Percentiles rank a stretch among this genome's conserved stretches.
These are phyloP conservation scores for Zygoascus flipseniorum DNA, from an alignment of 805 yeast species.

Conservation along the genomic window DNA sequence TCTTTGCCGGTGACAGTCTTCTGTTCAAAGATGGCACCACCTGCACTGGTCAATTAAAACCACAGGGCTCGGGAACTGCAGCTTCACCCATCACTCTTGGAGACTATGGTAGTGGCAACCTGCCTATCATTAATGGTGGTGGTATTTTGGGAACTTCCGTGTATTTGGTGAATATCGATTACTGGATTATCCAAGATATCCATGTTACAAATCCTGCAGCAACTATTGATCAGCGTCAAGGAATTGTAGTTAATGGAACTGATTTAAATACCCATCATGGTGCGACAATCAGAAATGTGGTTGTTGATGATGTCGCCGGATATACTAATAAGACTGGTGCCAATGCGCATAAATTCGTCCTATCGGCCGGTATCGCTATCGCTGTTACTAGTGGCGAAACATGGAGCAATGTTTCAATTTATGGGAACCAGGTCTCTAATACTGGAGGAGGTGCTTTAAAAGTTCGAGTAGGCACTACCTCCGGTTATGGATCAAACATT, in stretches of 20 bases:
- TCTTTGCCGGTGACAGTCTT: neutral
- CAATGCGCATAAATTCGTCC: neutral
- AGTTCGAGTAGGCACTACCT: neutral
- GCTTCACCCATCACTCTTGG: neutral
- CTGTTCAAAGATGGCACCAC: neutral
- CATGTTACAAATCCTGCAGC: conserved; percentile 2
- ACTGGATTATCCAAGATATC: neutral
- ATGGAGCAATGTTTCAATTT: neutral
- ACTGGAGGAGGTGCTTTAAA: conserved; percentile 3
- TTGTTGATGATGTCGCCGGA: conserved; percentile 3
- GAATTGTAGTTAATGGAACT: neutral
- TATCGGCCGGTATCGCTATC: neutral
- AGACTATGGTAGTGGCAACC: neutral
- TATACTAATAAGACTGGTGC: neutral
- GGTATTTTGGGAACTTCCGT: neutral
- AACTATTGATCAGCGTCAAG: neutral
- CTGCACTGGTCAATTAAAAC: conserved; percentile 1
- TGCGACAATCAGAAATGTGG: neutral
- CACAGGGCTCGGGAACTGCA: neutral
- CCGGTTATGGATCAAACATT: neutral
- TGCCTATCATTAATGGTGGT: conserved; percentile 1
- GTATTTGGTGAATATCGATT: neutral
- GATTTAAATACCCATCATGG: neutral
- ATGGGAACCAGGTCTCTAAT: neutral
- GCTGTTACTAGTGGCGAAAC: neutral